These are phyloP conservation scores for Candida yuanshanica DNA, from an alignment of 805 yeast genomes.

Conservation along the genomic window DNA sequence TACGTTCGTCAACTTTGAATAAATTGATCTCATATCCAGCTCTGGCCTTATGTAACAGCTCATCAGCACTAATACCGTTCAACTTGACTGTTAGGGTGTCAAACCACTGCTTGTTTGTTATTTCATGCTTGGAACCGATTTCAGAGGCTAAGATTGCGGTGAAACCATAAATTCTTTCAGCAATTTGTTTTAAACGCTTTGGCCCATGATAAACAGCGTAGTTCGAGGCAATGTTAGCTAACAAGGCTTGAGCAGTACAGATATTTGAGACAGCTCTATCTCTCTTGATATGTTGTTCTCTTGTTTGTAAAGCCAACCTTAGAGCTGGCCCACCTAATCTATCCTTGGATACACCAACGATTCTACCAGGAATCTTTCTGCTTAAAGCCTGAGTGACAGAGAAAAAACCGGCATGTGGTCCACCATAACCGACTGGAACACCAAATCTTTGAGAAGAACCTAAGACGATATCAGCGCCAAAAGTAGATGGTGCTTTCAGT, in stretches of 20 bases:
- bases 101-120: conserved; percentile 65
- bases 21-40: conserved; percentile 64
- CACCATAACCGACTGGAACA: conserved; percentile 97
- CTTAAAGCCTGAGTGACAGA: conserved; percentile 77
- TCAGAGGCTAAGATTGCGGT: conserved; percentile 66
- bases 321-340: conserved; percentile 85
- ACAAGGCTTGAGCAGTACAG: conserved; percentile 95
- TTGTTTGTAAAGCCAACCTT: conserved; percentile 91
- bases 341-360: conserved; percentile 90
- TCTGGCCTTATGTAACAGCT: conserved; percentile 52
- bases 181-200: conserved; percentile 72
- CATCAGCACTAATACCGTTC: conserved; percentile 45
- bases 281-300: conserved; percentile 97
- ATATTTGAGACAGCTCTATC: conserved; percentile 97
- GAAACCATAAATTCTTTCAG: conserved; percentile 66
- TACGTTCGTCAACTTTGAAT: conserved; percentile 54
- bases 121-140: conserved; percentile 41
- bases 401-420: conserved; percentile 98
- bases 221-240: conserved; percentile 93
- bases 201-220: conserved; percentile 97
- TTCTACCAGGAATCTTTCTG: conserved; percentile 94
- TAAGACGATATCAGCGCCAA: conserved; percentile 88
- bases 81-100: conserved; percentile 77
- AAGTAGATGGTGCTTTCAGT: conserved; percentile 74
- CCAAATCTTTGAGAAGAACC: conserved; percentile 96